Evolutionary conservation across 139 green algal genomes (phyloP).

Genomic region (Mesotaenium endlicherianum): DNA sequence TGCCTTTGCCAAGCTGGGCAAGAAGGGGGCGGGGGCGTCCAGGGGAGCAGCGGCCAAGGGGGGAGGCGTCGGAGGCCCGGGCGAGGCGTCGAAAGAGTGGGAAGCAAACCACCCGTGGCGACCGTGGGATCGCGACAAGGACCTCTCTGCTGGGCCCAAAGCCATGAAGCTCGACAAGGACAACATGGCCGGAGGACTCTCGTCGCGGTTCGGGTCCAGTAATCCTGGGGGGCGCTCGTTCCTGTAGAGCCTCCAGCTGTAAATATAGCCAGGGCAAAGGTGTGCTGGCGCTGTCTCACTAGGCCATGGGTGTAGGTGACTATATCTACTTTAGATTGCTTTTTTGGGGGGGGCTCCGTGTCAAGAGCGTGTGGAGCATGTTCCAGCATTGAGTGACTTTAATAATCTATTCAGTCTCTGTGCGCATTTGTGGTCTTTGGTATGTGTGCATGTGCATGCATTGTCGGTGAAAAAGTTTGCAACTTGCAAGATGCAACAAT

Average conservation of each 20-base stretch:
- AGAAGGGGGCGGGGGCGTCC: background rate
- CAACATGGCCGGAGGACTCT: background rate
- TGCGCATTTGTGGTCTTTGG: background rate
- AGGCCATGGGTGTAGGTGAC: too few relatives aligned
- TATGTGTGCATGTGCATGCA: background rate
- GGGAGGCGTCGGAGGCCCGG: too few relatives aligned
- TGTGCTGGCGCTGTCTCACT: too few relatives aligned
- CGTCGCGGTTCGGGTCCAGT: slow-evolving; percentile 4
- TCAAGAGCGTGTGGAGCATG: background rate
- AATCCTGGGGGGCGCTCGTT: background rate
- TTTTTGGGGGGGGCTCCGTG: too few relatives aligned
- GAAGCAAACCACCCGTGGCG: slow-evolving; percentile 38
- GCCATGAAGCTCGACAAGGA: slow-evolving; percentile 22
- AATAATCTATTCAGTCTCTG: background rate
- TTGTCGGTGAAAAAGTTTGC: background rate
- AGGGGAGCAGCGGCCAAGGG: background rate
- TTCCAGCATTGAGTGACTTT: background rate
- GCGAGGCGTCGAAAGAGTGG: too few relatives aligned
- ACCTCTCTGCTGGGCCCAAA: slow-evolving; percentile 25
- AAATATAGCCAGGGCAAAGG: background rate
- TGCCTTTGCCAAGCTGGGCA: background rate
- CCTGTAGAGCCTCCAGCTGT: background rate
- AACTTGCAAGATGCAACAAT: too few relatives aligned
- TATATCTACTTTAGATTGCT: background rate
- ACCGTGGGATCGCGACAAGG: slow-evolving; percentile 50